Conservation (phyloP, 2,329 filamentous ascomycete species). For the Fusarium sp. region DNA sequence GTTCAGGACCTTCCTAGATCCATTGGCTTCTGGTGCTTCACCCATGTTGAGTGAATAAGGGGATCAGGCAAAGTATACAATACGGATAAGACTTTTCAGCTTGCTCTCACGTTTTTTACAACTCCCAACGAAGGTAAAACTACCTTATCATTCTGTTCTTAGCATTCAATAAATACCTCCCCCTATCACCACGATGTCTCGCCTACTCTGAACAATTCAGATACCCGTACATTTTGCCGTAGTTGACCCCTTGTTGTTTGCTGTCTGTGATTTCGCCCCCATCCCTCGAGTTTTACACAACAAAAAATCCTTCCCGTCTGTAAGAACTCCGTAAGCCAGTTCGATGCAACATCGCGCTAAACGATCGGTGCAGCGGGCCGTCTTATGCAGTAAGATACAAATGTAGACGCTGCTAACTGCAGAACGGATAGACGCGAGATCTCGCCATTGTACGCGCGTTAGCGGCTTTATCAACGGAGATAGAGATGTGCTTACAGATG, state of each 20-base stretch:
- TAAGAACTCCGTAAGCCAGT: background rate
- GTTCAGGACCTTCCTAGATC: slow-evolving; percentile 1
- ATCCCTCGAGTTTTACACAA: background rate
- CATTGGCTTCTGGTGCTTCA: background rate
- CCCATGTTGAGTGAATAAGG: slow-evolving; percentile 2
- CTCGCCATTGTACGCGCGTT: background rate
- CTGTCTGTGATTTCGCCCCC: background rate
- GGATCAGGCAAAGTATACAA: background rate
- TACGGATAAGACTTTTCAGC: background rate
- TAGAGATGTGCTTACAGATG: background rate
- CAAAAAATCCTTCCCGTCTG: background rate
- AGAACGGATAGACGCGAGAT: background rate
- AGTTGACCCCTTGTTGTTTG: background rate
- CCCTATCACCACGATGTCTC: background rate
- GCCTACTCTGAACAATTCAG: background rate
- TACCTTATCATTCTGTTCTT: background rate
- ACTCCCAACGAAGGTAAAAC: background rate
- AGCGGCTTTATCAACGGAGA: background rate
- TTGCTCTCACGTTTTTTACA: background rate
- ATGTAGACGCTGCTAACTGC: background rate
- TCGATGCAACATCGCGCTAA: background rate
- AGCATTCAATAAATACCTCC: slow-evolving; percentile 1
- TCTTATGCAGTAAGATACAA: background rate
- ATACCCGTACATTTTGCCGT: background rate
- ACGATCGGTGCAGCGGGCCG: background rate